phyloP scores from a whole-genome alignment of 352 stramenopile species.

The Phytophthora boehmeriae region DNA sequence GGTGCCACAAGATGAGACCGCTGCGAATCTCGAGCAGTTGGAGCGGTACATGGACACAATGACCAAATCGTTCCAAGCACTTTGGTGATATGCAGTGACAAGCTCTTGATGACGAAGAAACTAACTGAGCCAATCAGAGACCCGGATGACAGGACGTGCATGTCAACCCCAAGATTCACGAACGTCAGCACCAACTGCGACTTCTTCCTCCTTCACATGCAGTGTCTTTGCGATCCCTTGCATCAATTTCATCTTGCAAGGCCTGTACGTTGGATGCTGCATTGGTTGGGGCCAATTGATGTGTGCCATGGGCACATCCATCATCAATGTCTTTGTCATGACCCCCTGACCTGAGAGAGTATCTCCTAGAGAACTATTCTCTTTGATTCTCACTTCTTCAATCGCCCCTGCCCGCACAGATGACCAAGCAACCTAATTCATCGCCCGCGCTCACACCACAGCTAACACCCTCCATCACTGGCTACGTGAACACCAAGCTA shows the following conservation, averaged over 20 bases:
- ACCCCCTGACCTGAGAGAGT: too few species aligned
- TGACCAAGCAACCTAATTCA: slow-evolving; percentile 2
- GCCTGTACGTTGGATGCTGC: too few species aligned
- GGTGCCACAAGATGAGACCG: slow-evolving; percentile 11
- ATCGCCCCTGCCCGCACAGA: not conserved
- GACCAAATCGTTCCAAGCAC: slow-evolving; percentile 10
- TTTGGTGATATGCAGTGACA: slow-evolving; percentile 1
- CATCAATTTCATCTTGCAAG: too few species aligned
- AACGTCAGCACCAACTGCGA: too few species aligned
- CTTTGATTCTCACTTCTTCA: slow-evolving; percentile 5
- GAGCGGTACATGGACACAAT: slow-evolving; percentile 19
- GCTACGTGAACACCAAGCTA: slow-evolving; percentile 8
- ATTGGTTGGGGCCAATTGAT: too few species aligned
- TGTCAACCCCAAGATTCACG: slow-evolving; percentile 2
- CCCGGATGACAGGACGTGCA: not conserved
- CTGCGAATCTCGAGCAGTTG: slow-evolving; percentile 15
- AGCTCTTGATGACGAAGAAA: not conserved
- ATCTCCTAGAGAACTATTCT: too few species aligned
- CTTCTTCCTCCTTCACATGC: too few species aligned
- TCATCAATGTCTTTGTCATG: too few species aligned
- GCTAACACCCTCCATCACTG: slow-evolving; percentile 8
- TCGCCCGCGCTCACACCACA: slow-evolving; percentile 18
- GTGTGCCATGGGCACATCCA: too few species aligned
- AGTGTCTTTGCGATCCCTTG: too few species aligned
- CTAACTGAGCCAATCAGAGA: not conserved